Evolutionary conservation across 345 rosid species (phyloP), one percentile per base, ranked within the genome.

Genomic region (Alliaria petiolata): DNA sequence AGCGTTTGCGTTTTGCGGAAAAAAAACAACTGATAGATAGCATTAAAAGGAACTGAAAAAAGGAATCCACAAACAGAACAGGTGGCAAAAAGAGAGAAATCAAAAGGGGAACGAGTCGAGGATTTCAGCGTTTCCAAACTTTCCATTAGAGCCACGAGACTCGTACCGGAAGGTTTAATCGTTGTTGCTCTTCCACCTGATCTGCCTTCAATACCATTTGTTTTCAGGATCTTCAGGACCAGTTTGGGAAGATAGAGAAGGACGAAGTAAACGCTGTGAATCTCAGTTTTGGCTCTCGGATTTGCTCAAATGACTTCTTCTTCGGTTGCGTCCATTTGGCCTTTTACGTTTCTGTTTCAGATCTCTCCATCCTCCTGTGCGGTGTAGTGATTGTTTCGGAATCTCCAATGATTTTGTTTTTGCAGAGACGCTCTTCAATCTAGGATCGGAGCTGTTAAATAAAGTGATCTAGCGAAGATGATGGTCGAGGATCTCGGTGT

Each of bases 401-500:
- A 0, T 35, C 28, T 14, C 17, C 39, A 44, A 25, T 62, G 2
- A 2, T 25, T 34, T 51, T 17, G 20, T 38, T 39, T 63, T 28
- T 22, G 51, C 62, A 74, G 78, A 39, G 19, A 49, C 53, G 12
- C 15, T 7, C 3, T 54, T 66, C 74, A 62, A 28, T 46, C 46
- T 62, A 55, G 66, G 70, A 62, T 76, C 70, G 79, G 54, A 55
- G 54, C 36, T 44, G 19, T 12, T 31, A 1, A 19, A 42, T 31
- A 68, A 49, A 15, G 52, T 62, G 64, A 62, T 76, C 30, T 51
- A 54, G 78, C 78, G 73, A 78, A 79, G 81, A 89, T 86, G 95
- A 89, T 86, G 89, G 90, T 74, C 43, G 97, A 95, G 62, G 99
- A 95, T 89, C 93, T 86, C 43, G 99, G 99, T 47, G 91, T 95